Evolutionary conservation across 495 filamentous ascomycete species (phyloP), one percentile per base, ranked within the genome.

Genomic region (Lasiosphaeria ovina): DNA sequence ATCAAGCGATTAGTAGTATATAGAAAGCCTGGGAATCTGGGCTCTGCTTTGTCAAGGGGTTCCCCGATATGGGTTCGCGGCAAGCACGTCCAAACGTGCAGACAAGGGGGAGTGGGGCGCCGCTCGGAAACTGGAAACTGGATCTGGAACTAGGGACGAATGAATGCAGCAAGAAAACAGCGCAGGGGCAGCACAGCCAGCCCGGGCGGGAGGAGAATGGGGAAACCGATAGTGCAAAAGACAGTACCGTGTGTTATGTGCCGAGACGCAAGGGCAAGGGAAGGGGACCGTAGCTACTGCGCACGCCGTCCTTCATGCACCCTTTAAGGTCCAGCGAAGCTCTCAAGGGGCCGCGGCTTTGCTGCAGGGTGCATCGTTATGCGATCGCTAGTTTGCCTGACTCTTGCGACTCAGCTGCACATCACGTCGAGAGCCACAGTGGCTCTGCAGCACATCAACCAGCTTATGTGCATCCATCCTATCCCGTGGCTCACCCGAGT

Each of bases 121-220:
- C 16, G 44, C 16, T 11, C 12, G 44, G 44, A 11, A 47, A n/a
- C 44, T 47, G 2, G 44, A n/a, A 47, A 47, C 44, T 11, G 44
- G 44, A 47, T 14, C 44, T 47, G 44, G 44, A 47, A 47, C 44
- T 47, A 16, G 52, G 40, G 51, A 60, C 53, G 35, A 55, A 24
- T n/a, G 48, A 45, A 16, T 24, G 34, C 58, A 24, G 24, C 24
- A 24, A 24, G 24, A 24, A 55, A 61, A 53, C 52, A 55, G 59
- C 52, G 52, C 59, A 61, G 59, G 59, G 54, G 48, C 34, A 59
- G 57, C 57, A 52, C 57, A 51, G 57, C 59, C 35, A 45, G 58
- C 50, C 53, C 51, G 31, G 44, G 11, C 24, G 2, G 24, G 24
- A 32, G 17, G 48, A 45, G n/a, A n/a, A 49, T 35, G 12, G 17